Base-by-base conservation (phyloP, 2,329 filamentous ascomycete genomes). In the Periglandula ipomoeae region DNA sequence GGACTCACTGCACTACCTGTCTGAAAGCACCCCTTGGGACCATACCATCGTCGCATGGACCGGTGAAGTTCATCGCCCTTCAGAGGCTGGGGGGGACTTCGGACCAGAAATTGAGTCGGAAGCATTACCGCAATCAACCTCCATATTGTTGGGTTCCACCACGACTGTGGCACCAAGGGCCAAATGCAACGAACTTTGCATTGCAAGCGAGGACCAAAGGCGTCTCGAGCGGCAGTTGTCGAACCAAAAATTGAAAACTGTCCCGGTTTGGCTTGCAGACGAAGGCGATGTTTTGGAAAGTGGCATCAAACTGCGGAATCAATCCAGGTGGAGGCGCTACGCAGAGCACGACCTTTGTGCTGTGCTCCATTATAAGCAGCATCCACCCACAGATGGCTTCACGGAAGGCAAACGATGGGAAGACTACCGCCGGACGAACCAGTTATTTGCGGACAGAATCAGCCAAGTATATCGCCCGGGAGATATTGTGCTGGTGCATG, bases 41-140 rank as follows among this genome's bases (percentile, higher is more conserved):
- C 90, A 96, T 69, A 91, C 84, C 1, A 78, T 95, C 3, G 86
- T 97, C 45, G 90, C 88, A 34, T 97, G 91, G 91, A 95, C 90
- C 3, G 91, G 91, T 46, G 91, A 96, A 65, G 84, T 90, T 49
- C 77, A 44, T 11, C 38, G 26, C 23, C 20, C 34, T 8, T 17
- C 43, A 11, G 40, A 26, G 6, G 9, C 81, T 10, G 32, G 34
- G 10, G 30, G 45, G 3, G 23, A 47, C 10, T 24, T n/a, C 3
- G 22, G 9, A 17, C n/a, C 24, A 7, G 27, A 19, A 5, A 22
- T n/a, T 26, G 15, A 37, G 15, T 10, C 35, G 1, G 17, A 22
- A 15, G 23, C 40, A 46, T 19, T 26, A 24, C 34, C 44, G 13
- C 22, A 26, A 5, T 51, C 44, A 8, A 50, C 44, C 2, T 44